These are phyloP conservation scores for Handroanthus guayacan DNA, from an alignment of 257 asterid genomes.

Conservation along the genomic window DNA sequence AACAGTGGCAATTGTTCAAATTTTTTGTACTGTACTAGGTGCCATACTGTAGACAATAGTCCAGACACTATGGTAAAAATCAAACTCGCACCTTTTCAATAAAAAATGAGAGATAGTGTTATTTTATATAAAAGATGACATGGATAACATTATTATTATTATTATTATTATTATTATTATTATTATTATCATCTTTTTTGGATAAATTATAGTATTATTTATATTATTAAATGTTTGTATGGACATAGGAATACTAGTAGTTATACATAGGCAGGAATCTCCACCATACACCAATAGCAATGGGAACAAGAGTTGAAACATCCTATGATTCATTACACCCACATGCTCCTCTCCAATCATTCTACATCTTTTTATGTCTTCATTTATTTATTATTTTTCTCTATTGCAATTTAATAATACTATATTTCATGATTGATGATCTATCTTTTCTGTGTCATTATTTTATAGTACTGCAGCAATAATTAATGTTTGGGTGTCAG, in stretches of 20 bases:
- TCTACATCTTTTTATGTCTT: slow-evolving; percentile 30
- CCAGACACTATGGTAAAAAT: no score
- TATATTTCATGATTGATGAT: slow-evolving; percentile 19
- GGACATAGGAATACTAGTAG: background rate
- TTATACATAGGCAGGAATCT: slow-evolving; percentile 33
- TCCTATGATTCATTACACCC: slow-evolving; percentile 43
- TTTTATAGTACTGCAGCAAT: background rate
- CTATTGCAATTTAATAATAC: slow-evolving; percentile 8
- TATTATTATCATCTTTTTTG: no score
- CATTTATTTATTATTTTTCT: background rate
- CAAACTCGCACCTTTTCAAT: no score
- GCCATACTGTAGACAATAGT: no score
- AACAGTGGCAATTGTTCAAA: no score
- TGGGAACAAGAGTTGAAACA: slow-evolving; percentile 27
- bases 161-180: no score
- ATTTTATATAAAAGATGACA: no score
- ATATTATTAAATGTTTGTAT: background rate
- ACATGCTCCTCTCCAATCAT: slow-evolving; percentile 47
- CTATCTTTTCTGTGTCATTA: background rate
- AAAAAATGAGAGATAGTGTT: no score
- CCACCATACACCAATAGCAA: slow-evolving; percentile 11
- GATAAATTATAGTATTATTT: background rate
- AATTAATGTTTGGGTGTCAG: slow-evolving; percentile 25
- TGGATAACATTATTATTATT: no score
- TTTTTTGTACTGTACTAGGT: no score